Conservation (phyloP, 164 flowering plant species). For the Tetrastigma voinierianum region DNA sequence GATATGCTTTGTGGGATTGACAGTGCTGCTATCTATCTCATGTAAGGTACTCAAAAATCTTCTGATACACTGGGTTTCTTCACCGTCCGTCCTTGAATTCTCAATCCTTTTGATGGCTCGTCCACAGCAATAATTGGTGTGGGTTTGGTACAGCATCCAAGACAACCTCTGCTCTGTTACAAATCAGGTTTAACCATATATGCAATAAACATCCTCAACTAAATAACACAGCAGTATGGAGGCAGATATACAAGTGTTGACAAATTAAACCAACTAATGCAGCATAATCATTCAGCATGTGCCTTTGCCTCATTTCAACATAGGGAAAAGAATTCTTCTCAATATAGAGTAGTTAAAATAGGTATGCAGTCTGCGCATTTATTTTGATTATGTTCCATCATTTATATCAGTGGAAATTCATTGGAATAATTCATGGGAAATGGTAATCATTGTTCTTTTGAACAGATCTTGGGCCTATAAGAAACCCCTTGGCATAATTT, state of each 20-base stretch:
- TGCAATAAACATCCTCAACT: constrained; percentile 23
- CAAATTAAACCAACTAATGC: not conserved
- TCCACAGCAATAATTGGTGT: constrained; percentile 62
- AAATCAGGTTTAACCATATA: constrained; percentile 43
- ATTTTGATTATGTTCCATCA: too few species aligned
- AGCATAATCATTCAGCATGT: not conserved
- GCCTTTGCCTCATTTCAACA: not conserved
- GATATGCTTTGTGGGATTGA: constrained; percentile 77
- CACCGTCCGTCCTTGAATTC: constrained; percentile 57
- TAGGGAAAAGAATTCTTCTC: not conserved
- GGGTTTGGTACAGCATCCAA: constrained; percentile 72
- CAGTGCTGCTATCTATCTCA: constrained; percentile 68
- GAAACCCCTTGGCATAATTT: too few species aligned
- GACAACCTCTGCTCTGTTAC: constrained; percentile 85
- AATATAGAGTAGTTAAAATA: too few species aligned
- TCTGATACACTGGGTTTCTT: constrained; percentile 62
- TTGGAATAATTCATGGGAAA: too few species aligned
- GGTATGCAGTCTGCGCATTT: not conserved
- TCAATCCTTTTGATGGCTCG: constrained; percentile 69
- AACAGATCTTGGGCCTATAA: too few species aligned
- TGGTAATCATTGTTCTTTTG: too few species aligned
- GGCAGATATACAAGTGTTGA: not conserved
- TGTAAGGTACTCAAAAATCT: constrained; percentile 81
- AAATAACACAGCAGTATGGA: not conserved
- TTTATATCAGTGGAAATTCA: too few species aligned